A percentile compares a stretch with the other conserved stretches of the same genome.
phyloP scores from a whole-genome alignment of 805 yeast species.

The Ogataea nakhonphanomensis region DNA sequence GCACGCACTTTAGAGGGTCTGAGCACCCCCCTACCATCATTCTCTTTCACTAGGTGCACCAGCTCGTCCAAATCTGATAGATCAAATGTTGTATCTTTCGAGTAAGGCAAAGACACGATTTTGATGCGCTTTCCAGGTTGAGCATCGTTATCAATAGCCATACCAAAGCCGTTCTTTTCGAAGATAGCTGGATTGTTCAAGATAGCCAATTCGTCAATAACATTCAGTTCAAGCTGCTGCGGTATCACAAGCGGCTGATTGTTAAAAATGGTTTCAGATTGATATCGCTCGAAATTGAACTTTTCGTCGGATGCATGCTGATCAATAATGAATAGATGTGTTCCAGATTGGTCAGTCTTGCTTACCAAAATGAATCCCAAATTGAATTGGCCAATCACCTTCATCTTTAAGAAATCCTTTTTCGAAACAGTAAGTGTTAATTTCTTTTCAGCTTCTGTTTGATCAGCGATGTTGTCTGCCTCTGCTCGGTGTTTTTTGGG shows the following conservation, averaged over 20 bases:
- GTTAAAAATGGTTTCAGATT: slow-evolving; percentile 51
- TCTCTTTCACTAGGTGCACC: slow-evolving; percentile 60
- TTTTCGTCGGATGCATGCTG: slow-evolving; percentile 99
- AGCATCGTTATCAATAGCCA: slow-evolving; percentile 46
- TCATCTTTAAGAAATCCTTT: slow-evolving; percentile 70
- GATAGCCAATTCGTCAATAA: slow-evolving; percentile 74
- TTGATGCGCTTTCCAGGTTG: slow-evolving; percentile 55
- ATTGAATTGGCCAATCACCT: slow-evolving; percentile 88
- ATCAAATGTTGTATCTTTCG: slow-evolving; percentile 67
- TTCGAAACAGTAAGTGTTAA: slow-evolving; percentile 64
- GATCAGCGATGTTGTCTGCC: slow-evolving; percentile 43
- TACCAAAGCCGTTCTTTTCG: slow-evolving; percentile 72
- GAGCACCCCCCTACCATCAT: slow-evolving; percentile 40
- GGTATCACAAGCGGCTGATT: slow-evolving; percentile 70
- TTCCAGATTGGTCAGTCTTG: slow-evolving; percentile 32
- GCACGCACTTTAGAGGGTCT: slow-evolving; percentile 76
- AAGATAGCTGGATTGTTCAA: slow-evolving; percentile 57
- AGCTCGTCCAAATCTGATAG: slow-evolving; percentile 73
- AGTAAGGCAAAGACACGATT: slow-evolving; percentile 65
- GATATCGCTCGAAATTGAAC: slow-evolving; percentile 76
- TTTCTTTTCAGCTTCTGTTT: slow-evolving; percentile 51
- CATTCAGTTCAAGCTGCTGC: slow-evolving; percentile 55
- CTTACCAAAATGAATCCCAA: slow-evolving; percentile 87
- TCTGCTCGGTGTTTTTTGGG: slow-evolving; percentile 1
- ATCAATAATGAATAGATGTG: slow-evolving; percentile 80